Conservation (phyloP, 1,284 basidiomycete species). For the Clitocybe nebularis region DNA sequence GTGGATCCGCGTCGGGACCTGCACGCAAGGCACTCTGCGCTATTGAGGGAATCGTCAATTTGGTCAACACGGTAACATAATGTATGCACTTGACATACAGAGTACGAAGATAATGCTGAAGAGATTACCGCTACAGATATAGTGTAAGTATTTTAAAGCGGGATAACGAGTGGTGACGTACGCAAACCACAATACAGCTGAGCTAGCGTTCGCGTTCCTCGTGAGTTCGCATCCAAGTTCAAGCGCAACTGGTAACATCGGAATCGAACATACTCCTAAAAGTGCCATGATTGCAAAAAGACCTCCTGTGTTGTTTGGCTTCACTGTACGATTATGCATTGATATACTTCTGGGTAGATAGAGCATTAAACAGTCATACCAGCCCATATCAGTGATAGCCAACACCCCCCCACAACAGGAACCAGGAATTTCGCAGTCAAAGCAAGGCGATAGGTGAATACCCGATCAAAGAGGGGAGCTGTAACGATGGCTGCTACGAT, state of each 20-base stretch:
- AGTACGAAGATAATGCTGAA: slow-evolving; percentile 63
- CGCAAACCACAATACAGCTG: slow-evolving; percentile 71
- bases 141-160: slow-evolving; percentile 4
- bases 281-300: slow-evolving; percentile 65
- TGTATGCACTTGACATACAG: slow-evolving; percentile 39
- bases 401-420: slow-evolving; percentile 55
- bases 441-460: slow-evolving; percentile 68
- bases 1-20: slow-evolving; percentile 52
- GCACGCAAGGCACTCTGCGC: slow-evolving; percentile 65
- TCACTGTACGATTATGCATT: too few relatives aligned
- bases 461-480: slow-evolving; percentile 73
- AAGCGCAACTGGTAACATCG: slow-evolving; percentile 68
- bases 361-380: slow-evolving; percentile 37
- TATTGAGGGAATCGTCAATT: slow-evolving; percentile 21
- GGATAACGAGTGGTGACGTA: slow-evolving; percentile 28
- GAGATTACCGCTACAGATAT: slow-evolving; percentile 52
- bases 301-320: slow-evolving; percentile 51
- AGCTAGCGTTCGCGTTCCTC: slow-evolving; percentile 70
- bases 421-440: slow-evolving; percentile 54
- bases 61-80: neutral
- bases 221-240: slow-evolving; percentile 77
- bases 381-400: slow-evolving; percentile 76
- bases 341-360: too few relatives aligned
- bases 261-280: slow-evolving; percentile 60
- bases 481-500: slow-evolving; percentile 61